Conservation (phyloP, 441 rosid genomes). For the Codiaeum variegatum region DNA sequence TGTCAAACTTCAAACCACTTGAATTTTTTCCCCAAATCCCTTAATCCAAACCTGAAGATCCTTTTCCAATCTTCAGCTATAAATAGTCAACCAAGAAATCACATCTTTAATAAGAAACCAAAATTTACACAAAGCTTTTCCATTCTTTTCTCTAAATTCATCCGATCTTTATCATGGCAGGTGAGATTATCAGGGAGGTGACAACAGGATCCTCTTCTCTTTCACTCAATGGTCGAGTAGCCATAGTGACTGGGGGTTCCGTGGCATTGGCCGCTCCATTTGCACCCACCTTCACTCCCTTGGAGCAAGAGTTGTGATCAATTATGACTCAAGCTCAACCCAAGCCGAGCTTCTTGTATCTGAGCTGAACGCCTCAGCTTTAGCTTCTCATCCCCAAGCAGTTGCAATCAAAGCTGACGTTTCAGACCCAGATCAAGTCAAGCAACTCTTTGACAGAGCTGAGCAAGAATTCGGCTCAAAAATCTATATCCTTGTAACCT, state of each 20-base stretch:
- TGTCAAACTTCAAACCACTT: background rate
- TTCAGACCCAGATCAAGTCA: slow-evolving; percentile 51
- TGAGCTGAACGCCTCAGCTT: slow-evolving; percentile 32
- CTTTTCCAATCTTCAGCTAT: slow-evolving; percentile 2
- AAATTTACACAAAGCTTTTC: background rate
- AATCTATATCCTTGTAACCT: slow-evolving; percentile 40
- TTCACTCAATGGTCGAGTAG: slow-evolving; percentile 39
- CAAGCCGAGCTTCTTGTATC: slow-evolving; percentile 37
- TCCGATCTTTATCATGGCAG: slow-evolving; percentile 22
- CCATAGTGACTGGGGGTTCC: slow-evolving; percentile 52
- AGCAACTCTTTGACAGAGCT: slow-evolving; percentile 39
- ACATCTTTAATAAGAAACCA: background rate
- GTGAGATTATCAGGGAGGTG: slow-evolving; percentile 12
- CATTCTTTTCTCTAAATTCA: background rate
- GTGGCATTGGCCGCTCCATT: slow-evolving; percentile 49
- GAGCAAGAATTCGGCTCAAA: slow-evolving; percentile 39
- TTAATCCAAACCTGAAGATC: background rate
- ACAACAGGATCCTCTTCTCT: slow-evolving; percentile 17
- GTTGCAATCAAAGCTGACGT: slow-evolving; percentile 41
- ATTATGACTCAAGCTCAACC: slow-evolving; percentile 43
- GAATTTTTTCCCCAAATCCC: no score
- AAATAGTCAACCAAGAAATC: background rate
- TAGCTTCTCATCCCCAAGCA: slow-evolving; percentile 29
- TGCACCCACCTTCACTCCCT: slow-evolving; percentile 44
- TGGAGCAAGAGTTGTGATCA: slow-evolving; percentile 40